A percentile compares a stretch with the other conserved stretches of the same genome.
These are phyloP conservation scores for Hymenoscyphus linearis DNA, from an alignment of 2,329 filamentous ascomycete species.

Conservation along the genomic window DNA sequence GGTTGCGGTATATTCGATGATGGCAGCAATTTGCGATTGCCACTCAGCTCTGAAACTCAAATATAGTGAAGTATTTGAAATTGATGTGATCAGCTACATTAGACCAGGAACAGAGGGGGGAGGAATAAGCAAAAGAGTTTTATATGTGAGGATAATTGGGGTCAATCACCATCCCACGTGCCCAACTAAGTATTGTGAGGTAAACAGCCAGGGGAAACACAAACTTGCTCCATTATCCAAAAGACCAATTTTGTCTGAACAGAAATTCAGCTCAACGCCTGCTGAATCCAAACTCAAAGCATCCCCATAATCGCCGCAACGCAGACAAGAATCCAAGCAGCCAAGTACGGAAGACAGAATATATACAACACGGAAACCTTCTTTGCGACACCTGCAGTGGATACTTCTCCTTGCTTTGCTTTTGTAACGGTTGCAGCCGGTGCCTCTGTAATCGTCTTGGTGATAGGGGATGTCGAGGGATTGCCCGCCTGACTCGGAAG, in stretches of 20 bases:
- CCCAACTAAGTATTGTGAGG: background rate
- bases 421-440: slow-evolving; percentile 22
- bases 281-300: slow-evolving; percentile 11
- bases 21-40: no score
- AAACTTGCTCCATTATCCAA: background rate
- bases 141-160: no score
- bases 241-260: background rate
- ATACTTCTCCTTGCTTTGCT: slow-evolving; percentile 27
- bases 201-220: background rate
- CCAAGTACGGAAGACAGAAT: slow-evolving; percentile 16
- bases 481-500: background rate
- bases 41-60: no score
- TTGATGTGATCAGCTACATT: no score
- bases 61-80: no score
- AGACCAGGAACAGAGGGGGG: no score
- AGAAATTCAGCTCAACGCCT: background rate
- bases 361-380: slow-evolving; percentile 10
- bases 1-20: no score
- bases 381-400: slow-evolving; percentile 8
- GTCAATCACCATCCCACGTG: background rate
- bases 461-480: slow-evolving; percentile 13
- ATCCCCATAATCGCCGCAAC: slow-evolving; percentile 23
- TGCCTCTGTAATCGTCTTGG: slow-evolving; percentile 14
- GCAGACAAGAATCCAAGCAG: slow-evolving; percentile 15
- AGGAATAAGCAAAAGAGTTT: no score